Base-by-base conservation (phyloP, 2,329 filamentous ascomycete species). In the Alternaria sp. region DNA sequence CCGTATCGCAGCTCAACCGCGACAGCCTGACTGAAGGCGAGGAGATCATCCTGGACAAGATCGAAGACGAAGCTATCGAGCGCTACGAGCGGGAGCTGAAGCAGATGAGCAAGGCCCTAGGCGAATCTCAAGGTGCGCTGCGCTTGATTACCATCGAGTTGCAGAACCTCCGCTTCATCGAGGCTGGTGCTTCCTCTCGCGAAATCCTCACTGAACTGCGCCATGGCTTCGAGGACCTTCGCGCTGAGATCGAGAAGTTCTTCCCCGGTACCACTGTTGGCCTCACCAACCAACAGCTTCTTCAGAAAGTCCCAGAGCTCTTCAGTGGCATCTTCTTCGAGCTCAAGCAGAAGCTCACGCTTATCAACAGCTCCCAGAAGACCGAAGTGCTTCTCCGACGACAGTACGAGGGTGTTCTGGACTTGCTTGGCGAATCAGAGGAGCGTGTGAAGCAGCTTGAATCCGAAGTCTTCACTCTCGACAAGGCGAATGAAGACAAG, bases 131-230 rank as follows among this genome's bases (percentile, higher is more conserved):
- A 63, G 76, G 80, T 5, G 74, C 78, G 6, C 74, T 85, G 4
- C 75, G 81, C 28, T 74, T 84, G 43, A 69, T 84, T 13, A 74
- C 78, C 10, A 79, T 84, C 21, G 81, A 84, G 63, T 72, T 85
- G 5, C 75, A 81, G 58, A 80, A 80, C 28, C 77, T 84, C 17
- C 78, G 81, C 25, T 80, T 84, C 62, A 69, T 80, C 6, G 71
- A 74, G 13, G 68, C 73, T 1, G 78, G 79, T 15, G 68, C 75
- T 15, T 72, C 70, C 8, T 69, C 74, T 23, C 69, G 74, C 13
- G 71, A 71, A 36, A 79, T 84, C 23, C 66, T 84, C 19, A 64
- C 70, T 23, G 77, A 76, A 55, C 76, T 85, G 49, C 81, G 82
- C 21, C 76, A 79, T 50, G 77, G 77, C n/a, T 83, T 84, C 56